A percentile compares a stretch with the other conserved stretches of the same genome.
These are phyloP conservation scores for Theileria sp. DNA, from an alignment of 169 alveolate genomes.

Conservation along the genomic window DNA sequence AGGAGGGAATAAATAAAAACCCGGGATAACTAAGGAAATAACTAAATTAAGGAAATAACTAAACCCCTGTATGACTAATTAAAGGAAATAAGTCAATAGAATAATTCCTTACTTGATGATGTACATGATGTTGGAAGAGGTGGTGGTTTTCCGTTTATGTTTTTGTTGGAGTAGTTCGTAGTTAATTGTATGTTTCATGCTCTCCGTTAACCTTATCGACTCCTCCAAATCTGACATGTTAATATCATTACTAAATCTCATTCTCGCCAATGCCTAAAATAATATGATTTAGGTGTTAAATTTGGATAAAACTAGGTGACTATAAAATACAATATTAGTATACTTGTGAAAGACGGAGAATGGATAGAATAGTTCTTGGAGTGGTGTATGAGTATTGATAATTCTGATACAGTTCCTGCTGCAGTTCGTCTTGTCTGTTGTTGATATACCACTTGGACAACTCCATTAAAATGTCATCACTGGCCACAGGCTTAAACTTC, in stretches of 20 bases:
- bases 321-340: too few species aligned
- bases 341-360: slow-evolving; percentile 89
- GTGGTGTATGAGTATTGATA: slow-evolving; percentile 83
- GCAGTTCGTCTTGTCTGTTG: slow-evolving; percentile 70
- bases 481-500: slow-evolving; percentile 75
- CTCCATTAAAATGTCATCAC: slow-evolving; percentile 65
- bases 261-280: slow-evolving; percentile 85
- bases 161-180: slow-evolving; percentile 72
- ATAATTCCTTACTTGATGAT: slow-evolving; percentile 73
- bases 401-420: slow-evolving; percentile 66
- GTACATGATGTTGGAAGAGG: slow-evolving; percentile 79
- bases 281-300: too few species aligned
- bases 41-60: too few species aligned
- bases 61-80: too few species aligned
- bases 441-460: slow-evolving; percentile 75
- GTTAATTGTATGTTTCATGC: slow-evolving; percentile 82
- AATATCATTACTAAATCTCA: slow-evolving; percentile 88
- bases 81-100: too few species aligned
- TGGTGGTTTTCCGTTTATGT: slow-evolving; percentile 56
- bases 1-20: too few species aligned
- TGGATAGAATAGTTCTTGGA: slow-evolving; percentile 94
- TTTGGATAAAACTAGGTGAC: too few species aligned
- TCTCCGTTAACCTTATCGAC: slow-evolving; percentile 91
- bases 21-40: too few species aligned
- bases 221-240: slow-evolving; percentile 92